These are phyloP conservation scores for Magnaporthiopsis incrustans DNA, from an alignment of 2,329 filamentous ascomycete species.

Conservation along the genomic window DNA sequence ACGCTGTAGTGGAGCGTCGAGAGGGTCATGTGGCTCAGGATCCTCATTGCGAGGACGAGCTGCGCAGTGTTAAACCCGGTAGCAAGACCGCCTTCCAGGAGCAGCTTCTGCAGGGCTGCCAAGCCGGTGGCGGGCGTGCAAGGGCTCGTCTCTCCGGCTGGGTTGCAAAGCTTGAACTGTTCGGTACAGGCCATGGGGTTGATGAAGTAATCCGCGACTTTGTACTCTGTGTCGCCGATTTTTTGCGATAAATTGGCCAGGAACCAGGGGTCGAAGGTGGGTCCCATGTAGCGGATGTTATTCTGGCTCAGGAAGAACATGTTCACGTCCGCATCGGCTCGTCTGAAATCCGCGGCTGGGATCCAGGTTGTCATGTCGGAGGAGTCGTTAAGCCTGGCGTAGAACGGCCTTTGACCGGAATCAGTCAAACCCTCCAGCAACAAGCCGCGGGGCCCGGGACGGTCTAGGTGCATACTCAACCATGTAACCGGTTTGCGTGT, in stretches of 20 bases:
- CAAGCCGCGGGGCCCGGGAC: too few relatives aligned
- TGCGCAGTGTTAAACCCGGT: constrained; percentile 7
- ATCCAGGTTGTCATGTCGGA: not conserved
- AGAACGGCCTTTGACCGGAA: not conserved
- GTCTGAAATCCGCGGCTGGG: not conserved
- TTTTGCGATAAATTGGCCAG: not conserved
- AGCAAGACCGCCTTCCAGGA: not conserved
- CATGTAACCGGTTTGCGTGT: not conserved
- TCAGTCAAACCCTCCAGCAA: too few relatives aligned
- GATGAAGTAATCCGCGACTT: constrained; percentile 1
- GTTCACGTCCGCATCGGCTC: constrained; percentile 5
- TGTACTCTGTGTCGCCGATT: not conserved
- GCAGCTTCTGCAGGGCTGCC: not conserved
- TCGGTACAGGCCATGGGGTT: constrained; percentile 7
- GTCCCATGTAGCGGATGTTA: not conserved
- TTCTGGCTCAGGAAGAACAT: constrained; percentile 8
- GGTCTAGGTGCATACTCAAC: not conserved
- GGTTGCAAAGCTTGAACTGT: constrained; percentile 7
- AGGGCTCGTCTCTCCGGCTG: not conserved
- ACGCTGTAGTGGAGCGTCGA: constrained; percentile 1
- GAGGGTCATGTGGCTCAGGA: constrained; percentile 1
- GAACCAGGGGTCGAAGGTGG: constrained; percentile 6
- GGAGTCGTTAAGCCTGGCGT: not conserved
- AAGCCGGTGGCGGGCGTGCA: not conserved
- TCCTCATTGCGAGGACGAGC: constrained; percentile 1